A percentile compares a stretch with the other conserved stretches of the same genome.
phyloP scores from a whole-genome alignment of 768 basidiomycete species.

The Mycena metata region DNA sequence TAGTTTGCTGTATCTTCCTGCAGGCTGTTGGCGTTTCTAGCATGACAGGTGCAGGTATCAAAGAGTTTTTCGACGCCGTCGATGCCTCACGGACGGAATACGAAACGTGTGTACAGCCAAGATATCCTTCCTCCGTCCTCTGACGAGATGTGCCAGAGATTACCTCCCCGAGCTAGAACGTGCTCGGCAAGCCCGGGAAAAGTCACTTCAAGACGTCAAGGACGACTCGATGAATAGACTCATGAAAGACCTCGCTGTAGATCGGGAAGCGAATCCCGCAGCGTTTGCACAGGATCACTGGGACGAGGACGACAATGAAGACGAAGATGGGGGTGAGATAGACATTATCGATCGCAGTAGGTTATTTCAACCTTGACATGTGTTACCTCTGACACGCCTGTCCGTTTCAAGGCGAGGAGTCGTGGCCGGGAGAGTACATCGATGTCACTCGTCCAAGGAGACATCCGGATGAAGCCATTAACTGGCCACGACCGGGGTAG shows the following conservation, averaged over 20 bases:
- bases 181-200: slow-evolving; percentile 73
- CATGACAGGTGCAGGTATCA: slow-evolving; percentile 93
- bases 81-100: slow-evolving; percentile 91
- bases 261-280: slow-evolving; percentile 74
- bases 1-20: neutral
- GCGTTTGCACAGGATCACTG: slow-evolving; percentile 70
- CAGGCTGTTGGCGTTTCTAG: slow-evolving; percentile 97
- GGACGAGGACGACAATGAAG: slow-evolving; percentile 72
- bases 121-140: slow-evolving; percentile 1
- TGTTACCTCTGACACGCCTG: slow-evolving; percentile 12
- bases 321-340: slow-evolving; percentile 65
- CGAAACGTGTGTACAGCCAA: slow-evolving; percentile 71
- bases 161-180: slow-evolving; percentile 92
- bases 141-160: slow-evolving; percentile 65
- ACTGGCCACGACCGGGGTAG: slow-evolving; percentile 81
- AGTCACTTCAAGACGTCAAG: slow-evolving; percentile 74
- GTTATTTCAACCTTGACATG: slow-evolving; percentile 46
- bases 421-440: slow-evolving; percentile 81
- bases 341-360: slow-evolving; percentile 81
- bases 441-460: slow-evolving; percentile 76
- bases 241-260: slow-evolving; percentile 85
- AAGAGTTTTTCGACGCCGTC: slow-evolving; percentile 93
- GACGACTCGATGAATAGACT: slow-evolving; percentile 82
- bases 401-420: slow-evolving; percentile 68
- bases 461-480: slow-evolving; percentile 66